These are phyloP conservation scores for Fonsecaea monophora DNA, from an alignment of 2,329 filamentous ascomycete species.

Conservation along the genomic window DNA sequence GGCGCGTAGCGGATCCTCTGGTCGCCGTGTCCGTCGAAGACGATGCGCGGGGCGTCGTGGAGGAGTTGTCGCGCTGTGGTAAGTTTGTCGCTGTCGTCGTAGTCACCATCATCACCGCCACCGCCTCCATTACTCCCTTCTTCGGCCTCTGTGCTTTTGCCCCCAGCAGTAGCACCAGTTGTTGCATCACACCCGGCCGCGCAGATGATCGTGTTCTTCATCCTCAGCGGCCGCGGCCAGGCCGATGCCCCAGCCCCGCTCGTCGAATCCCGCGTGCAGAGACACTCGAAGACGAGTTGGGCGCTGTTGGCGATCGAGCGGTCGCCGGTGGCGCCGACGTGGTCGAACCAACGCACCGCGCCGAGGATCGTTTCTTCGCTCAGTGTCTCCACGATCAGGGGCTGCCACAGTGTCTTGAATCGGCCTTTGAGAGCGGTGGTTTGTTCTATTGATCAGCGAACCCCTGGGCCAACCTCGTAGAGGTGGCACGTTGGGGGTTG, in stretches of 20 bases:
- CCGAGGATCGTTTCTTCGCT: slow-evolving; percentile 21
- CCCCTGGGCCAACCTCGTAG: background rate
- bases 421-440: slow-evolving; percentile 17
- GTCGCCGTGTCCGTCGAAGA: slow-evolving; percentile 7
- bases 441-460: slow-evolving; percentile 12
- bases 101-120: slow-evolving; percentile 6
- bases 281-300: slow-evolving; percentile 28
- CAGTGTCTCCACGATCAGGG: slow-evolving; percentile 11
- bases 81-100: slow-evolving; percentile 7
- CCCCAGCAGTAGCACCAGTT: background rate
- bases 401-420: slow-evolving; percentile 21
- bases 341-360: slow-evolving; percentile 18
- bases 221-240: slow-evolving; percentile 27
- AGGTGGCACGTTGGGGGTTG: too few species aligned
- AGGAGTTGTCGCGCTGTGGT: slow-evolving; percentile 17
- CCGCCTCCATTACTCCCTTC: too few species aligned
- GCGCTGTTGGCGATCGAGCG: slow-evolving; percentile 13
- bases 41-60: slow-evolving; percentile 6
- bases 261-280: slow-evolving; percentile 25
- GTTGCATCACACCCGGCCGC: slow-evolving; percentile 17
- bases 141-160: background rate
- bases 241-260: slow-evolving; percentile 14
- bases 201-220: slow-evolving; percentile 24
- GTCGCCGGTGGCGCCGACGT: slow-evolving; percentile 6
- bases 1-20: slow-evolving; percentile 15